Percentiles rank a stretch among this genome's conserved stretches.
phyloP scores from a whole-genome alignment of 768 basidiomycete genomes.

The Daedalea quercina region DNA sequence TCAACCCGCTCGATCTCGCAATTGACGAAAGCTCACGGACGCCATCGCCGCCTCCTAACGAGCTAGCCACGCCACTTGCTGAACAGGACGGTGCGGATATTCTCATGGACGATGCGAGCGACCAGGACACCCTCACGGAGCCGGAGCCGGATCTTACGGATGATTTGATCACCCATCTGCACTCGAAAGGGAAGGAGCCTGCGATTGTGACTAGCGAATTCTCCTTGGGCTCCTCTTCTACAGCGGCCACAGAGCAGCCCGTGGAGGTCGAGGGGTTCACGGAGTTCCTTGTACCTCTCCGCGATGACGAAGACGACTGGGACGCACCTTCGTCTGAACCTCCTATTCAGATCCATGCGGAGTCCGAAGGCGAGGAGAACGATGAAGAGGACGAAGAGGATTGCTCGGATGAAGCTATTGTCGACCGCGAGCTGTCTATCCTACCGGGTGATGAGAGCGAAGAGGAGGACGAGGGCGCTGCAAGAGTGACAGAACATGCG shows the following conservation, averaged over 20 bases:
- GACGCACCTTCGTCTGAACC: too few species aligned
- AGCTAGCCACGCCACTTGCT: background rate
- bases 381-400: slow-evolving; percentile 20
- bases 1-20: too few species aligned
- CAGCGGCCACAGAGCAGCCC: too few species aligned
- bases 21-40: too few species aligned
- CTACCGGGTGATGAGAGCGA: slow-evolving; percentile 12
- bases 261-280: too few species aligned
- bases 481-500: background rate
- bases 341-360: background rate
- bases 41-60: too few species aligned
- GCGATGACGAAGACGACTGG: too few species aligned
- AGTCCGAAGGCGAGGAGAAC: slow-evolving; percentile 13
- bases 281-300: too few species aligned
- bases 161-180: background rate
- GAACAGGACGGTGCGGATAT: slow-evolving; percentile 15
- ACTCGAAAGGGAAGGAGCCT: too few species aligned
- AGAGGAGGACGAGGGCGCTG: slow-evolving; percentile 12
- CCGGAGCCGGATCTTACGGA: background rate
- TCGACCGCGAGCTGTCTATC: slow-evolving; percentile 32
- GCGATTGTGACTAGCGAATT: too few species aligned
- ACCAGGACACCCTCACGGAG: background rate
- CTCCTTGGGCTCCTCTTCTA: too few species aligned
- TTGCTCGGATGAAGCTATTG: slow-evolving; percentile 14
- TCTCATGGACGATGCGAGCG: slow-evolving; percentile 1